Evolutionary conservation across 2,329 filamentous ascomycete species (phyloP), one percentile per base, ranked within the genome.

Genomic region (Sarocladium strictum): DNA sequence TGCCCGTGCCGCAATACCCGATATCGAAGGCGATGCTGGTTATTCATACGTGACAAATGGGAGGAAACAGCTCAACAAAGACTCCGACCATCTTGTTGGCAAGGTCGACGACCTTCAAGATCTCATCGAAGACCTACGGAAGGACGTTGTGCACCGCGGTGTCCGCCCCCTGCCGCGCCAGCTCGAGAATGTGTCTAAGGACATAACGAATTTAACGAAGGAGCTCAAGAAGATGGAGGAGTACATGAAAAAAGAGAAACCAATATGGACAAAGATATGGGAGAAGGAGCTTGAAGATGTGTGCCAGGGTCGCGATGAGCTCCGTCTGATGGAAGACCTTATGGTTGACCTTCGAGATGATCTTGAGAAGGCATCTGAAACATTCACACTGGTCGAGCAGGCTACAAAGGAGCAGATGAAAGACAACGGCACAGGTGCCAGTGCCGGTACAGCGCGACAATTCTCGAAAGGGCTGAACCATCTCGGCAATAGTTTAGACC

Each of bases 251-350:
- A 83, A 84, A 47, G 94, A 99, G 79, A 96, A 96, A 70, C 94
- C 94, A 0, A 78, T 97, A 56, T 99, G 94, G 93, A 97, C 91
- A 54, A 97, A 97, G 81, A 96, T 97, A 60, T 99, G 94, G 94
- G 93, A 97, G 80, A 92, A 95, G 72, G 92, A 97, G 69, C 77
- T 99, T 45, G 90, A 97, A 69, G 86, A 93, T 53, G 93, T 99
- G 2, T 97, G 94, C 72, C 91, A 96, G 67, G 94, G 97, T 65
- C 85, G 92, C 61, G 93, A 97, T 66, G 86, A 97, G 70, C 82
- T 99, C 62, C 94, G 91, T 51, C 88, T 97, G 78, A 93, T 96
- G 76, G 94, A 99, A 74, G 94, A 97, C 63, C 81, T 99, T 58
- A 87, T 93, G 60, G 84, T 92, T 43, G 94, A 99, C 74, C 74